phyloP scores from a whole-genome alignment of 31 red algal genomes.

The Endocladia muricata region DNA sequence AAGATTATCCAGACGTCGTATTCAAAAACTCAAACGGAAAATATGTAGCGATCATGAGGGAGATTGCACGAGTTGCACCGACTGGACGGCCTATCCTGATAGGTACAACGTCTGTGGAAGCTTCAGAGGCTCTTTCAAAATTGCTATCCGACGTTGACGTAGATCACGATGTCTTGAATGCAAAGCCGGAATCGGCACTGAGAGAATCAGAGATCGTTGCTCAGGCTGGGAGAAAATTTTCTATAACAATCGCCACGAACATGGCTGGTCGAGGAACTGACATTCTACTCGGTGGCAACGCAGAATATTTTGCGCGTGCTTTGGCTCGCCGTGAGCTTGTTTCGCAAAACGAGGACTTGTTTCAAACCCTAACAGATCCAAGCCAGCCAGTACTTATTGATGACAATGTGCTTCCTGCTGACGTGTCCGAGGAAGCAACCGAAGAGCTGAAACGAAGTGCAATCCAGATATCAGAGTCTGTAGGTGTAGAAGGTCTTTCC shows the following conservation, averaged over 20 bases:
- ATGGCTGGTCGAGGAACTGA: conserved; percentile 99
- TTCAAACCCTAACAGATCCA: conserved; percentile 9
- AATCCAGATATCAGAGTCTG: neutral
- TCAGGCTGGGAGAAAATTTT: conserved; percentile 77
- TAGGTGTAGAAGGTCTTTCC: neutral
- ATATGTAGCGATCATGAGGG: conserved; percentile 71
- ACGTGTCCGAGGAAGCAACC: conserved; percentile 45
- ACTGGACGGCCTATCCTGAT: conserved; percentile 64
- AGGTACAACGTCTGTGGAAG: conserved; percentile 78
- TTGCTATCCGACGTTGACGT: conserved; percentile 44
- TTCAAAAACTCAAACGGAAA: conserved; percentile 84
- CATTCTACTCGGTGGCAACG: conserved; percentile 95
- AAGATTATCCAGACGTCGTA: conserved; percentile 89
- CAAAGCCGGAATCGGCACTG: conserved; percentile 72
- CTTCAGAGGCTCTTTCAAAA: conserved; percentile 66
- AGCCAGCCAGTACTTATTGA: conserved; percentile 66
- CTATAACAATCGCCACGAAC: conserved; percentile 97
- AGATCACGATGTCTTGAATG: conserved; percentile 86
- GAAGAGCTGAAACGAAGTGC: neutral
- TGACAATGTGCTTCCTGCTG: conserved; percentile 57
- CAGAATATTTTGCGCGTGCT: conserved; percentile 68
- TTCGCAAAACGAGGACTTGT: conserved; percentile 14
- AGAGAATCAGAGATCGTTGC: conserved; percentile 94
- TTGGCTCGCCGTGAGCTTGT: conserved; percentile 44
- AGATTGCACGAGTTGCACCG: conserved; percentile 63